These are phyloP conservation scores for Podila verticillata DNA, from an alignment of 192 early-diverging fungal genomes.

Conservation along the genomic window DNA sequence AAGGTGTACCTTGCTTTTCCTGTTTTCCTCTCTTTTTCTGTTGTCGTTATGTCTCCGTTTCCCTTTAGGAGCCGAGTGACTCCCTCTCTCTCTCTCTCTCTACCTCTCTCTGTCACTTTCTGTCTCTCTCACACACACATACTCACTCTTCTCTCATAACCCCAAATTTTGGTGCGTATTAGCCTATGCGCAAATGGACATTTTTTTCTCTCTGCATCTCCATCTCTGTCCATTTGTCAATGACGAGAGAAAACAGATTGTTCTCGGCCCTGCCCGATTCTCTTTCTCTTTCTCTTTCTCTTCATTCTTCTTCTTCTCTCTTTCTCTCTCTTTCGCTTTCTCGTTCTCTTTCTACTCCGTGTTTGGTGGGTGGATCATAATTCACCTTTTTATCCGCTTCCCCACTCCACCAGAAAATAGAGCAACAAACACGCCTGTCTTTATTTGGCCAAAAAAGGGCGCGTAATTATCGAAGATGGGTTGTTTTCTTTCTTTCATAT, in stretches of 20 bases:
- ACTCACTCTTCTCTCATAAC: too few species aligned
- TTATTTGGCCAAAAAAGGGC: too few species aligned
- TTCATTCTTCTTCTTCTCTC: too few species aligned
- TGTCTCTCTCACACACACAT: too few species aligned
- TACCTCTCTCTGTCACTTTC: background rate
- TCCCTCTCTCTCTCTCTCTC: background rate
- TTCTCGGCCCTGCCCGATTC: background rate
- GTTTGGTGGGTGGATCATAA: constrained; percentile 2
- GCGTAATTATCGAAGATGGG: too few species aligned
- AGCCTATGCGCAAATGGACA: too few species aligned
- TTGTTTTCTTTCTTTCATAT: too few species aligned
- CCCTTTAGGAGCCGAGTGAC: too few species aligned
- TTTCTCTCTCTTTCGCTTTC: constrained; percentile 1
- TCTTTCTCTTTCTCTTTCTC: background rate
- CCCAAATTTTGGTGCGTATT: too few species aligned
- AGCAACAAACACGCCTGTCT: background rate
- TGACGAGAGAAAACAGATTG: background rate
- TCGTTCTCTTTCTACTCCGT: background rate
- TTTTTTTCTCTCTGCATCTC: background rate
- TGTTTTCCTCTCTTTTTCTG: too few species aligned
- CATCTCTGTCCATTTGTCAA: background rate
- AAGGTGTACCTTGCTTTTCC: too few species aligned
- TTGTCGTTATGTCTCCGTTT: too few species aligned
- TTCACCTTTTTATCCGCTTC: background rate
- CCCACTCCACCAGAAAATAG: background rate